Conservation (phyloP, 495 filamentous ascomycete genomes). For the Penicillium ochrochloron region DNA sequence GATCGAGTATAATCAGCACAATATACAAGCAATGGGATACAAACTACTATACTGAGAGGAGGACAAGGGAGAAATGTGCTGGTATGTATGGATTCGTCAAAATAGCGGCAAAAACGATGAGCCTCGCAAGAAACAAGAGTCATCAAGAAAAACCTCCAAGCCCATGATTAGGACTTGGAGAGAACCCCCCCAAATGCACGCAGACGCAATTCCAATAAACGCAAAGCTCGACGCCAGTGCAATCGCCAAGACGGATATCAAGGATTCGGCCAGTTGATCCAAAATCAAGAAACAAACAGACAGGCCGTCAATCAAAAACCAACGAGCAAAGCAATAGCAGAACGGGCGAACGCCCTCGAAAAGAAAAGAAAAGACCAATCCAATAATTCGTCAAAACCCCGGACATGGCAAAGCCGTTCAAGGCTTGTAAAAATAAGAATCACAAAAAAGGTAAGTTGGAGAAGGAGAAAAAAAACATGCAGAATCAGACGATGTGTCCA, state of each 20-base stretch:
- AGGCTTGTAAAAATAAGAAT: slow-evolving; percentile 13
- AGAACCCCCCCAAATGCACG: slow-evolving; percentile 31
- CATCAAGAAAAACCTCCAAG: slow-evolving; percentile 24
- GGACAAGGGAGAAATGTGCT: slow-evolving; percentile 9
- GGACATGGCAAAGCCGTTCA: slow-evolving; percentile 19
- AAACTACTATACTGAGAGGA: neutral
- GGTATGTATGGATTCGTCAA: slow-evolving; percentile 38
- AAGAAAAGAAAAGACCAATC: slow-evolving; percentile 24
- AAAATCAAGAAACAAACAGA: slow-evolving; percentile 15
- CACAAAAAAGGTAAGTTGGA: slow-evolving; percentile 14
- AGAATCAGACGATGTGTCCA: slow-evolving; percentile 28
- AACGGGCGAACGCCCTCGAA: slow-evolving; percentile 21
- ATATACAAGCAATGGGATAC: neutral
- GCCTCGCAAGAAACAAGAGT: slow-evolving; percentile 23
- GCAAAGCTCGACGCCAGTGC: slow-evolving; percentile 42
- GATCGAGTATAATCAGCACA: neutral
- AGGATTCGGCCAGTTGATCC: slow-evolving; percentile 29
- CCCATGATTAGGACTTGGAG: slow-evolving; percentile 18
- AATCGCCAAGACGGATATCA: slow-evolving; percentile 53
- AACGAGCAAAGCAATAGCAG: slow-evolving; percentile 13
- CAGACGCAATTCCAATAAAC: slow-evolving; percentile 31
- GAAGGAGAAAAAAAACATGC: slow-evolving; percentile 19
- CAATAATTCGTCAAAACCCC: slow-evolving; percentile 34
- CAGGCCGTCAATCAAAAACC: slow-evolving; percentile 15
- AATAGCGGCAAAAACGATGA: slow-evolving; percentile 31